Evolutionary conservation across 2,329 filamentous ascomycete species (phyloP).

Genomic region (Arthrobotrys megalospora): DNA sequence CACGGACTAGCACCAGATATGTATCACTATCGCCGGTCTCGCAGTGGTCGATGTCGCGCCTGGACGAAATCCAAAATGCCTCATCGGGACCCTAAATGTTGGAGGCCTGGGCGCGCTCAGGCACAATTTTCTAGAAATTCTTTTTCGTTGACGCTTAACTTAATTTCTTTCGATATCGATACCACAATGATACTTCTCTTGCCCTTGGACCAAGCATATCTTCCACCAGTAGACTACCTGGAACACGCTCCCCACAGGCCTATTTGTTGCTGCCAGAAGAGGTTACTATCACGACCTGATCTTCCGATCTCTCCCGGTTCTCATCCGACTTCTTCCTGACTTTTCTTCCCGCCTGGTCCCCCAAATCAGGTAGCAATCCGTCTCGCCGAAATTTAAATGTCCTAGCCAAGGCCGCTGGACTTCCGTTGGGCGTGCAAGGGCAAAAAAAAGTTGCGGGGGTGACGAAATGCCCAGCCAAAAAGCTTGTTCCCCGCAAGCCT

Average conservation of each 20-base stretch:
- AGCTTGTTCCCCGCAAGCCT: constrained; percentile 54
- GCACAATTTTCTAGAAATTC: constrained; percentile 7
- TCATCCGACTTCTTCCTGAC: constrained; percentile 9
- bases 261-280: neutral
- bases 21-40: constrained; percentile 5
- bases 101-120: constrained; percentile 16
- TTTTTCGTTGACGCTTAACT: neutral
- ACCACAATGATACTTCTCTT: constrained; percentile 4
- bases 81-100: neutral
- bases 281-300: constrained; percentile 18
- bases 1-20: neutral
- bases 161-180: neutral
- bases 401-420: neutral
- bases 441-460: neutral
- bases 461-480: constrained; percentile 38
- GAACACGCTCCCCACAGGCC: neutral
- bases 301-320: neutral
- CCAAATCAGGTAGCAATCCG: constrained; percentile 16
- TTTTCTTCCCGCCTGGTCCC: neutral
- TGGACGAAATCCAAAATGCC: neutral
- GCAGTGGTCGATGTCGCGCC: constrained; percentile 1
- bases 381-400: constrained; percentile 3
- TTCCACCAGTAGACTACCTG: constrained; percentile 8
- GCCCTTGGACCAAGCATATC: neutral
- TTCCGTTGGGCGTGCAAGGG: constrained; percentile 1